Evolutionary conservation across 2,329 filamentous ascomycete genomes (phyloP).

Genomic region (Microsporum canis): DNA sequence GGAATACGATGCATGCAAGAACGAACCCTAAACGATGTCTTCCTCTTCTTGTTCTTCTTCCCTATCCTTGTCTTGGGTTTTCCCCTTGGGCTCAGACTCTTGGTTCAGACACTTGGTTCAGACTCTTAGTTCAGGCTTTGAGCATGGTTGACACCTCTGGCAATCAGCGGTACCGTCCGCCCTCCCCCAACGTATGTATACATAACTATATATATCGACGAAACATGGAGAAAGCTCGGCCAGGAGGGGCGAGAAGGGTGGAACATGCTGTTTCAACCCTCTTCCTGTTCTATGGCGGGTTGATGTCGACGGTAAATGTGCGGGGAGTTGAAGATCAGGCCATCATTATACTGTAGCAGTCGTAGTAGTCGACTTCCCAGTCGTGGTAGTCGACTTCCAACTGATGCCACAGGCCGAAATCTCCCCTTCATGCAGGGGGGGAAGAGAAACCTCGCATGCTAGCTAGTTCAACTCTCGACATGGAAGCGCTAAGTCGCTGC

Average conservation of each 20-base stretch:
- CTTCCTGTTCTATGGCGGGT: too few species aligned
- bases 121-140: background rate
- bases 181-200: background rate
- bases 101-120: background rate
- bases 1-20: background rate
- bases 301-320: background rate
- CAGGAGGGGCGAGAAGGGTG: background rate
- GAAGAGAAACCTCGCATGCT: background rate
- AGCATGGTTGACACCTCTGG: background rate
- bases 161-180: background rate
- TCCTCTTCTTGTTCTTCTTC: too few species aligned
- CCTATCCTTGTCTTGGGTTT: background rate
- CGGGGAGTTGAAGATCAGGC: background rate
- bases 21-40: background rate
- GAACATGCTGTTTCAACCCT: background rate
- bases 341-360: background rate
- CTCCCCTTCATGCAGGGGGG: background rate
- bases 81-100: background rate
- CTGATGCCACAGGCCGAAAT: background rate
- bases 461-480: background rate
- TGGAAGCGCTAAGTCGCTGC: background rate
- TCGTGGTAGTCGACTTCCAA: too few species aligned
- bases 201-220: background rate
- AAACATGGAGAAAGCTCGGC: background rate
- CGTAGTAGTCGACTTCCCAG: too few species aligned